Conservation (phyloP, 257 asterid species). For the Rubia yunnanensis region DNA sequence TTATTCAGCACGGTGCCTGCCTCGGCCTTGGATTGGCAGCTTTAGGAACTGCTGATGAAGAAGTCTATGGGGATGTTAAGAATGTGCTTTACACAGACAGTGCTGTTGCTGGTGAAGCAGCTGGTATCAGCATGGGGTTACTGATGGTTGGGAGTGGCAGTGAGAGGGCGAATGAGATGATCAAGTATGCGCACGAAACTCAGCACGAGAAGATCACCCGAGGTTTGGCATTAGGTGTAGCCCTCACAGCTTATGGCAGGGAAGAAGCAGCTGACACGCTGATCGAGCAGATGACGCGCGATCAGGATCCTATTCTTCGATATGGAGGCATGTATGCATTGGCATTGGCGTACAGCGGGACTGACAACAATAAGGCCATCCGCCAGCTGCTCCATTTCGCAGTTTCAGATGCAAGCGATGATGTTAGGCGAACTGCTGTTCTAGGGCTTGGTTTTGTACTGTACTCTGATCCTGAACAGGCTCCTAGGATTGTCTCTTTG, state of each 20-base stretch:
- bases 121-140: constrained; percentile 96
- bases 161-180: constrained; percentile 93
- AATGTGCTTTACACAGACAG: constrained; percentile 84
- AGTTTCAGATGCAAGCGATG: constrained; percentile 95
- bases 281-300: constrained; percentile 94
- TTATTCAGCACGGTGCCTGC: constrained; percentile 99
- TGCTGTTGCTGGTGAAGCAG: constrained; percentile 99
- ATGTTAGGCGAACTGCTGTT: constrained; percentile 95
- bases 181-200: constrained; percentile 95
- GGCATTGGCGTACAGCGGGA: constrained; percentile 96
- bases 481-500: constrained; percentile 87
- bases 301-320: constrained; percentile 93
- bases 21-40: constrained; percentile 98
- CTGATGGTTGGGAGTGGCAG: constrained; percentile 98
- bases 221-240: constrained; percentile 93
- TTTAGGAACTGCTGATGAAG: constrained; percentile 90
- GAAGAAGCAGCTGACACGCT: constrained; percentile 95
- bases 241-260: constrained; percentile 96
- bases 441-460: constrained; percentile 94
- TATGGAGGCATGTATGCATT: constrained; percentile 99
- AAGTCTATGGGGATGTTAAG: constrained; percentile 73
- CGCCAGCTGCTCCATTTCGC: constrained; percentile 96
- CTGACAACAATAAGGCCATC: constrained; percentile 91
- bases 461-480: constrained; percentile 92
- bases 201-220: constrained; percentile 96